Evolutionary conservation across 176 grass and related monocot species (phyloP).

Genomic region (Microstegium vimineum): DNA sequence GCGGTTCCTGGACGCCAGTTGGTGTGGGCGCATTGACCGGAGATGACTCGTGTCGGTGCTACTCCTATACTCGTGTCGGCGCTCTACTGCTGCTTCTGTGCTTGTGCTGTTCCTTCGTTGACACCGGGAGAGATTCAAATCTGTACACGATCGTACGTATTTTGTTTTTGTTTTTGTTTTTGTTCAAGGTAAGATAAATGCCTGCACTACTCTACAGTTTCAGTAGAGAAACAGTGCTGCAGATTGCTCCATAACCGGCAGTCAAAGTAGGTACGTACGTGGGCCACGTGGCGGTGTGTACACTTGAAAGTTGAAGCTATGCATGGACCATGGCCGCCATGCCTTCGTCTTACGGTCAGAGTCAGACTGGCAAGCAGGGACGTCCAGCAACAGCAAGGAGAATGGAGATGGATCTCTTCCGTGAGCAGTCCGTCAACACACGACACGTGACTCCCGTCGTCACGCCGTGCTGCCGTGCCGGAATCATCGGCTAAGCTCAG

Average conservation of each 20-base stretch:
- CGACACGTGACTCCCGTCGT: not conserved
- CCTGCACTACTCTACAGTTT: not conserved
- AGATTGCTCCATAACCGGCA: not conserved
- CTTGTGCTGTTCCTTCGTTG: not conserved
- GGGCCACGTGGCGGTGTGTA: not conserved
- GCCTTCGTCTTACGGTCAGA: not conserved
- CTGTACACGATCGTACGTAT: too few relatives aligned
- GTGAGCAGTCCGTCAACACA: not conserved
- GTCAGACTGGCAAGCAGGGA: not conserved
- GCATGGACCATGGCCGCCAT: not conserved
- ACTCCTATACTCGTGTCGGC: too few relatives aligned
- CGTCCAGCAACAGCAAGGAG: not conserved
- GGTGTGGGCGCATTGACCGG: not conserved
- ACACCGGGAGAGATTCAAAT: too few relatives aligned
- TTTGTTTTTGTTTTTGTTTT: too few relatives aligned
- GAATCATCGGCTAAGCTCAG: not conserved
- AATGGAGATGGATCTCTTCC: not conserved
- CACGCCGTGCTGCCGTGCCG: not conserved
- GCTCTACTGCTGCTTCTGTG: not conserved
- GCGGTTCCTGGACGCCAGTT: not conserved
- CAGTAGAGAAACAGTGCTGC: not conserved
- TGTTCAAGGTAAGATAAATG: not conserved
- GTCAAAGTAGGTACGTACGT: too few relatives aligned
- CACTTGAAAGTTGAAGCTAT: not conserved
- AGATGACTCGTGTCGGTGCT: not conserved